Conservation (phyloP, 768 basidiomycete genomes). For the Omphalotus guepiniiformis region DNA sequence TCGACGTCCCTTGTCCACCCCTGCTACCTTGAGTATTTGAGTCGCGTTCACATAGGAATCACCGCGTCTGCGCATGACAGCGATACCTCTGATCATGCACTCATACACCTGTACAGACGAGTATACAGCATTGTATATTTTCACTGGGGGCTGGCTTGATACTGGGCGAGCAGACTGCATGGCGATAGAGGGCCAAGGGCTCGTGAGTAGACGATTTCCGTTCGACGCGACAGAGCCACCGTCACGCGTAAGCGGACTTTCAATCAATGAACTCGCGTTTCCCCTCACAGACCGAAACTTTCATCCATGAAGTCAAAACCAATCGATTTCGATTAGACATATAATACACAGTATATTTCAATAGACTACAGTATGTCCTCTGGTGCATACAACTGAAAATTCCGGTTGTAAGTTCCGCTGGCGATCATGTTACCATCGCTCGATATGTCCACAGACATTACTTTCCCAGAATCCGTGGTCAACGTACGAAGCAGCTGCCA, state of each 20-base stretch:
- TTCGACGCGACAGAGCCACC: too few relatives aligned
- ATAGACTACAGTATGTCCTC: too few relatives aligned
- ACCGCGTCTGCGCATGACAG: slow-evolving; percentile 93
- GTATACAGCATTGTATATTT: slow-evolving; percentile 92
- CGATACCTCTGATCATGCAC: slow-evolving; percentile 97
- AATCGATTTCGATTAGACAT: too few relatives aligned
- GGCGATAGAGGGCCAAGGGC: slow-evolving; percentile 1
- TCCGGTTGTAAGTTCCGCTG: slow-evolving; percentile 89
- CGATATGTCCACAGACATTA: slow-evolving; percentile 95
- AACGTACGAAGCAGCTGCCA: slow-evolving; percentile 90
- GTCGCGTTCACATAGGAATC: slow-evolving; percentile 99
- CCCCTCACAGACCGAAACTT: too few relatives aligned
- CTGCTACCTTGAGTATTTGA: slow-evolving; percentile 98
- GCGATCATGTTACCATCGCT: slow-evolving; percentile 80
- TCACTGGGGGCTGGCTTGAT: slow-evolving; percentile 53
- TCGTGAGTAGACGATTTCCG: too few relatives aligned
- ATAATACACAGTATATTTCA: too few relatives aligned
- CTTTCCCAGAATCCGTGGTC: slow-evolving; percentile 94
- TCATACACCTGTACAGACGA: slow-evolving; percentile 95
- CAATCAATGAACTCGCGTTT: too few relatives aligned
- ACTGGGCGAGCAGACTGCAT: slow-evolving; percentile 13
- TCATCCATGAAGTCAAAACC: too few relatives aligned
- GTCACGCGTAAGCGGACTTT: too few relatives aligned
- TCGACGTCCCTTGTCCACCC: slow-evolving; percentile 92
- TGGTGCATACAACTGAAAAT: slow-evolving; percentile 93